Evolutionary conservation across 495 filamentous ascomycete genomes (phyloP).

Genomic region (Sabuloglossum arenarium): DNA sequence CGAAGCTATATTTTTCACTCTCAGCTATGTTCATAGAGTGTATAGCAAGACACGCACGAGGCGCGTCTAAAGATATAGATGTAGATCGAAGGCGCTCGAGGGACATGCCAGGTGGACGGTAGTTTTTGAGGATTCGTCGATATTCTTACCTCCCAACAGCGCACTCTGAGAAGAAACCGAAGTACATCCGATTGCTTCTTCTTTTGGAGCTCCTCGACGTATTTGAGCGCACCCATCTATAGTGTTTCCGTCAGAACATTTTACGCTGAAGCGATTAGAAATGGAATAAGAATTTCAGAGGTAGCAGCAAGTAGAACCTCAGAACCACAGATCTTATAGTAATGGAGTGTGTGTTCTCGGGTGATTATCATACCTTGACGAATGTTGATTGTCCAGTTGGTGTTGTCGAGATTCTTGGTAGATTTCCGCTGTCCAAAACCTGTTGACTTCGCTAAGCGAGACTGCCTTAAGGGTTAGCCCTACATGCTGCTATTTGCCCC

Average conservation of each 20-base stretch:
- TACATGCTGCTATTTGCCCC: neutral
- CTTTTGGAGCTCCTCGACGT: slow-evolving; percentile 99
- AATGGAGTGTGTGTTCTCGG: neutral
- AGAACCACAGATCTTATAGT: neutral
- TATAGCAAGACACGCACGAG: slow-evolving; percentile 54
- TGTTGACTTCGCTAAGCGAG: neutral
- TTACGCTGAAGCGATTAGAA: neutral
- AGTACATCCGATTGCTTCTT: slow-evolving; percentile 99
- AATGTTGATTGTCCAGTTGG: neutral
- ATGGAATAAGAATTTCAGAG: neutral
- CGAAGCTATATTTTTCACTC: slow-evolving; percentile 99
- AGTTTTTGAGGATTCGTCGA: neutral
- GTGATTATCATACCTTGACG: neutral
- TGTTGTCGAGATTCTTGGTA: neutral
- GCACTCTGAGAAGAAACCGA: slow-evolving; percentile 97
- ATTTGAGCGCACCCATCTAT: slow-evolving; percentile 88
- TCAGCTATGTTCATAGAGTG: slow-evolving; percentile 99
- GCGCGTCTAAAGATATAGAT: neutral
- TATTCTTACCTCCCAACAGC: slow-evolving; percentile 99
- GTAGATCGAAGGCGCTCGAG: neutral
- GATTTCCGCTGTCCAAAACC: neutral
- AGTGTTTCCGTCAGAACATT: neutral
- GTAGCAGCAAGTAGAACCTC: neutral
- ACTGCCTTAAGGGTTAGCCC: neutral
- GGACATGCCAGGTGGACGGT: neutral